Conservation (phyloP, 495 filamentous ascomycete species). For the Lophiostoma macrostomum region DNA sequence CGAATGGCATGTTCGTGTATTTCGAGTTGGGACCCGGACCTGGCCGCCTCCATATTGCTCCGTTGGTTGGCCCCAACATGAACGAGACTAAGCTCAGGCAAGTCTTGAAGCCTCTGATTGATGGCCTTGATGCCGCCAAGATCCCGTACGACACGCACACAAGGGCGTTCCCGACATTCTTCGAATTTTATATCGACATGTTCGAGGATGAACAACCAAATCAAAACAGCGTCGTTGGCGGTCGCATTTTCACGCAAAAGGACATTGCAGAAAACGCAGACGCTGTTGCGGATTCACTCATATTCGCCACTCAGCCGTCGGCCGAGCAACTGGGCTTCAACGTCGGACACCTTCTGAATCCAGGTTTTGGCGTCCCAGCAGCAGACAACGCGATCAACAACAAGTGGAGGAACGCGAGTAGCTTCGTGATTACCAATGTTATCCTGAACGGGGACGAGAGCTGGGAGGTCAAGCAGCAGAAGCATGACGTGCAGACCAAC, state of each 20-base stretch:
- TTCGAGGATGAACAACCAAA: slow-evolving; percentile 49
- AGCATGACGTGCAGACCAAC: slow-evolving; percentile 15
- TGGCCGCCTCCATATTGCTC: slow-evolving; percentile 41
- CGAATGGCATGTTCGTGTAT: slow-evolving; percentile 49
- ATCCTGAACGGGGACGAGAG: slow-evolving; percentile 22
- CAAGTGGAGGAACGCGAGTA: slow-evolving; percentile 33
- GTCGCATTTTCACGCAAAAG: slow-evolving; percentile 45
- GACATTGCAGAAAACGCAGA: slow-evolving; percentile 46
- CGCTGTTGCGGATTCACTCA: slow-evolving; percentile 44
- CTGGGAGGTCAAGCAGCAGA: slow-evolving; percentile 16
- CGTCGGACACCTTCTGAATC: slow-evolving; percentile 53
- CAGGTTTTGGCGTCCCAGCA: slow-evolving; percentile 38
- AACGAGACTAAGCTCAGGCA: slow-evolving; percentile 42
- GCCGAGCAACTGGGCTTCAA: slow-evolving; percentile 38
- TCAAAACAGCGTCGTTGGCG: slow-evolving; percentile 46
- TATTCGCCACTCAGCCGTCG: slow-evolving; percentile 34
- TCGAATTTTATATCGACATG: slow-evolving; percentile 48
- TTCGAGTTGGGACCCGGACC: slow-evolving; percentile 40
- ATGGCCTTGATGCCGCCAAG: slow-evolving; percentile 43
- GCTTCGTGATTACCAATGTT: slow-evolving; percentile 29
- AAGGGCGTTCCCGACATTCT: slow-evolving; percentile 44
- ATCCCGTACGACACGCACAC: slow-evolving; percentile 39
- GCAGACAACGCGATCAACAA: slow-evolving; percentile 34
- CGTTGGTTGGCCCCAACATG: slow-evolving; percentile 48
- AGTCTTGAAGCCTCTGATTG: slow-evolving; percentile 47